A percentile compares a stretch with the other conserved stretches of the same genome.
Conservation (phyloP, 495 filamentous ascomycete genomes). For the Hyphodiscus hymeniophilus region DNA sequence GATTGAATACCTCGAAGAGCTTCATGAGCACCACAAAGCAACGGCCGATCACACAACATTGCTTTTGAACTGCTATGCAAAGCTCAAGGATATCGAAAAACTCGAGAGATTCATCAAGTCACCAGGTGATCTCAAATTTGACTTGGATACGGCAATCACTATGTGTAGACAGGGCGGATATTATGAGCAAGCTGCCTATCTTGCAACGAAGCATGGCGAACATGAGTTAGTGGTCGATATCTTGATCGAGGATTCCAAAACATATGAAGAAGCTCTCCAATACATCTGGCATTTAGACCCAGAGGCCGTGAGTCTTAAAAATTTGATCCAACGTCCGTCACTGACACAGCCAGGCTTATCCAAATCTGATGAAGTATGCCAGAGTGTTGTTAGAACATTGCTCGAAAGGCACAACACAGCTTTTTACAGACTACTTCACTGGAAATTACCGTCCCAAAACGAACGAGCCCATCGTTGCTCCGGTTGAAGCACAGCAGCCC, state of each 20-base stretch:
- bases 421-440: constrained; percentile 92
- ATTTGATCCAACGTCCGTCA: constrained; percentile 3
- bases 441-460: constrained; percentile 70
- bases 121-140: constrained; percentile 89
- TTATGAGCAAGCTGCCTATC: constrained; percentile 89
- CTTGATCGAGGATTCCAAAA: constrained; percentile 86
- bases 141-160: constrained; percentile 90
- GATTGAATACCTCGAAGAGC: constrained; percentile 93
- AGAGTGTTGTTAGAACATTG: constrained; percentile 82
- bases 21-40: constrained; percentile 89
- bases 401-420: constrained; percentile 63
- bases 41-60: constrained; percentile 96
- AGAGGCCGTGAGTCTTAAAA: constrained; percentile 50
- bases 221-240: constrained; percentile 93
- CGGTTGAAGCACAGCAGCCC: constrained; percentile 21
- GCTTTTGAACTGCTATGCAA: constrained; percentile 93
- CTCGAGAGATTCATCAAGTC: constrained; percentile 95
- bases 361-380: constrained; percentile 91
- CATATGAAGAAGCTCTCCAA: constrained; percentile 76
- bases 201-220: constrained; percentile 90
- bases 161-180: constrained; percentile 99
- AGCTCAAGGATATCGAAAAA: constrained; percentile 91
- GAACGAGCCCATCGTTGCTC: constrained; percentile 42
- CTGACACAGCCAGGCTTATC: constrained; percentile 54
- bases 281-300: constrained; percentile 87